Evolutionary conservation across 2,329 filamentous ascomycete genomes (phyloP), one percentile per base, ranked within the genome.

Genomic region (Diplodia seriata): DNA sequence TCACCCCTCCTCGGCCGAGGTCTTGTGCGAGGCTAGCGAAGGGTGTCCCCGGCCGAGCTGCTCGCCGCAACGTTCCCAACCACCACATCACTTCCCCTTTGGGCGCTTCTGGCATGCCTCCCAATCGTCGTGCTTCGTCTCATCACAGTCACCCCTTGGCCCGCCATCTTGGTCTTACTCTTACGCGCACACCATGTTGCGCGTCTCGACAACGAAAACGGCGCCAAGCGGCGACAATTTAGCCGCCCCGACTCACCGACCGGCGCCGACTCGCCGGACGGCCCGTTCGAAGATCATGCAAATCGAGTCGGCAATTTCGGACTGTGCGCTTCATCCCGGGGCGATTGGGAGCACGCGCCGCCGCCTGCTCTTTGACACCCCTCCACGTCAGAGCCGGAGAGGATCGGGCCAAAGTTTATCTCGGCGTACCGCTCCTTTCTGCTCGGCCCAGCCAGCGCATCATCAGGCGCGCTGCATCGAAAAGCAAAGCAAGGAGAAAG

Each of bases 11-110:
- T 59, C 55, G 55, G 55, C 55, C 55, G 55, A 59, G 55, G 26
- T 15, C 53, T 56, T 20, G 53, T 56, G 53, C 53, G 53, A 56
- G 53, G 31, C 12, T 18, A 15, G 14, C 15, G n/a, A 31, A 56
- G 31, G 53, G 29, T 4, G n/a, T 8, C 15, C 59, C 26, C 59
- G 59, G 43, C 59, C 43, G 47, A 63, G 29, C 40, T 26, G 38
- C 14, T 40, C 40, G 57, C 40, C 14, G 56, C 40, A 40, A 47
- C 56, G 29, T 20, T 29, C n/a, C 29, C 33, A 63, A 61, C 56
- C 59, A 63, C 47, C 59, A 50, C 43, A 63, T 51, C 59, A 51
- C 20, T 63, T 8, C 59, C 59, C 6, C 43, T 36, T 63, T 14
- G 15, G 59, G 59, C 43, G 23, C 23, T 9, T 23, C 59, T 51